Evolutionary conservation across 1,284 basidiomycete species (phyloP).

Genomic region (Mycosarcoma mackinlayi): DNA sequence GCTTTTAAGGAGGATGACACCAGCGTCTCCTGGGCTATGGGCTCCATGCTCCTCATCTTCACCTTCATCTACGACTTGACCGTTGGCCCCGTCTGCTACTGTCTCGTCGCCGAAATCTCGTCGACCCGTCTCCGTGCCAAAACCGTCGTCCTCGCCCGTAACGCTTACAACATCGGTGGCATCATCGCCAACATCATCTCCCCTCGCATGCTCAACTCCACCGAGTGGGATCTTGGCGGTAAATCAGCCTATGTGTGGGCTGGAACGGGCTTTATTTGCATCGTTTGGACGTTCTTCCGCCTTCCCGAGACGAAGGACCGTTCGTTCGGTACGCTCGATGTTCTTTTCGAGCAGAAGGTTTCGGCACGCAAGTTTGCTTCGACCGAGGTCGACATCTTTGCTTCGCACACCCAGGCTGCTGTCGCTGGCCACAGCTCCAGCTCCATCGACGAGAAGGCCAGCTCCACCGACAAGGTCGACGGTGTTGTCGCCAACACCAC

Average conservation of each 20-base stretch:
- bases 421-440: constrained; percentile 3
- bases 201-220: constrained; percentile 70
- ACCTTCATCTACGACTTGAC: constrained; percentile 69
- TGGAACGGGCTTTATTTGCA: constrained; percentile 67
- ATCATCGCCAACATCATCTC: constrained; percentile 70
- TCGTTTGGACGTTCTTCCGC: constrained; percentile 68
- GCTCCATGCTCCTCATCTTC: constrained; percentile 70
- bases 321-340: constrained; percentile 70
- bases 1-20: constrained; percentile 34
- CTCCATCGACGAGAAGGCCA: constrained; percentile 25
- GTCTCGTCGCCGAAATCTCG: constrained; percentile 71
- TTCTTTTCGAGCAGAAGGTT: constrained; percentile 68
- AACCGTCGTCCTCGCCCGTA: constrained; percentile 72
- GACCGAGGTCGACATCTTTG: constrained; percentile 65
- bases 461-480: constrained; percentile 38
- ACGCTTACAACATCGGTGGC: constrained; percentile 68
- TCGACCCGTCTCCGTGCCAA: constrained; percentile 72
- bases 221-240: constrained; percentile 70
- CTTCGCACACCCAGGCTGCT: constrained; percentile 26
- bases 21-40: constrained; percentile 67
- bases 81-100: constrained; percentile 70
- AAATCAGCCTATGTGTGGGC: constrained; percentile 70
- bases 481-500: constrained; percentile 33
- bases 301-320: constrained; percentile 70
- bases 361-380: constrained; percentile 67